These are phyloP conservation scores for Globisporangium paddicum DNA, from an alignment of 352 stramenopile genomes.

Conservation along the genomic window DNA sequence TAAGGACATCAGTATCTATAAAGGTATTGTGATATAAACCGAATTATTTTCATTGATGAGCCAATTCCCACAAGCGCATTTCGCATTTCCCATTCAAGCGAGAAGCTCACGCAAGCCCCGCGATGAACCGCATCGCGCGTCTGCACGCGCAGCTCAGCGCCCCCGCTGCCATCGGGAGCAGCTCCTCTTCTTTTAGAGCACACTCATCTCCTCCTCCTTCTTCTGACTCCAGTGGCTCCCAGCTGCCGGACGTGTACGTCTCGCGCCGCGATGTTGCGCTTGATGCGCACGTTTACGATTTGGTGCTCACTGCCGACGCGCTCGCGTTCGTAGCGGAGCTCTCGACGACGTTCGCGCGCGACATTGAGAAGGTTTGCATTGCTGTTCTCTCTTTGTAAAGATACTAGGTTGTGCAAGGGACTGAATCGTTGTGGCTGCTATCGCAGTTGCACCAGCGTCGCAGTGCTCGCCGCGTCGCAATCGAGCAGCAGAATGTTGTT, in stretches of 20 bases:
- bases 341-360: constrained; percentile 62
- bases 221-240: not conserved
- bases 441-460: constrained; percentile 58
- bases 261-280: constrained; percentile 18
- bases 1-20: not conserved
- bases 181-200: not conserved
- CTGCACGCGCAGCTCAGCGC: constrained; percentile 30
- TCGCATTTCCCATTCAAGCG: constrained; percentile 2
- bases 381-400: not conserved
- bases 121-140: constrained; percentile 40
- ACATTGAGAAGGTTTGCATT: constrained; percentile 33
- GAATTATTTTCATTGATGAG: not conserved
- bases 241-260: constrained; percentile 21
- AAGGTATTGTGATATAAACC: not conserved
- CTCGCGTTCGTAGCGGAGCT: constrained; percentile 87
- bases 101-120: not conserved
- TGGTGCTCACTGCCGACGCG: constrained; percentile 82
- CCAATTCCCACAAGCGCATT: not conserved
- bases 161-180: not conserved
- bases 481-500: constrained; percentile 63
- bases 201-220: not conserved
- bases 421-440: not conserved
- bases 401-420: too few relatives aligned
- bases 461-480: constrained; percentile 35
- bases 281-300: constrained; percentile 32